A percentile compares a stretch with the other conserved stretches of the same genome.
Conservation (phyloP, 371 early-diverging fungal genomes). For the Rhizomucor miehei region DNA sequence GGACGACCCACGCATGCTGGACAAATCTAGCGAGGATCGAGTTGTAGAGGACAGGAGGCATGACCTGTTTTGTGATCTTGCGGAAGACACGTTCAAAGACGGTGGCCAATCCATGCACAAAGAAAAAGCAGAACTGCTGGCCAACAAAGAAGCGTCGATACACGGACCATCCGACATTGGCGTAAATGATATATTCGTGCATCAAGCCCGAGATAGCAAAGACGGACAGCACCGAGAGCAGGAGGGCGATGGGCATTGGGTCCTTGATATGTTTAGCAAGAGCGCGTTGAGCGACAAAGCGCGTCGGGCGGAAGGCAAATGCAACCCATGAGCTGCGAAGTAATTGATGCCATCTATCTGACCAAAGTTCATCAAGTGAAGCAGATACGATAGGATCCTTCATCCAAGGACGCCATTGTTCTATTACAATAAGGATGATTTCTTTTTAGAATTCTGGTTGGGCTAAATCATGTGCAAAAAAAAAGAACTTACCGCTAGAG, state of each 20-base stretch:
- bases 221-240: conserved; percentile 17
- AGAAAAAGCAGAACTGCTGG: conserved; percentile 29
- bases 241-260: conserved; percentile 11
- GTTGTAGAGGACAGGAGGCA: conserved; percentile 9
- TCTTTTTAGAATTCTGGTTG: not conserved
- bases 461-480: not conserved
- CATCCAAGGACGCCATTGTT: conserved; percentile 40
- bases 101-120: conserved; percentile 24
- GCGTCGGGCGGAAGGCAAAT: conserved; percentile 35
- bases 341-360: conserved; percentile 38
- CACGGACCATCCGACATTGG: conserved; percentile 26
- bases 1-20: conserved; percentile 25
- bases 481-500: conserved; percentile 23
- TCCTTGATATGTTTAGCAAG: conserved; percentile 26
- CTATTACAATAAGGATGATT: conserved; percentile 12
- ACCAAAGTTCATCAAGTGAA: conserved; percentile 37
- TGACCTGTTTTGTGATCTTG: not conserved
- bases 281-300: conserved; percentile 18
- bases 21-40: conserved; percentile 6
- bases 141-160: conserved; percentile 23
- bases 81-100: conserved; percentile 10
- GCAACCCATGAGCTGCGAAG: conserved; percentile 41
- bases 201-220: conserved; percentile 27
- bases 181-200: conserved; percentile 28
- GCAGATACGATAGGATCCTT: conserved; percentile 23